Percentiles rank a stretch among this genome's conserved stretches.
Evolutionary conservation across 2,329 filamentous ascomycete genomes (phyloP).

Genomic region (Alternaria triticina): DNA sequence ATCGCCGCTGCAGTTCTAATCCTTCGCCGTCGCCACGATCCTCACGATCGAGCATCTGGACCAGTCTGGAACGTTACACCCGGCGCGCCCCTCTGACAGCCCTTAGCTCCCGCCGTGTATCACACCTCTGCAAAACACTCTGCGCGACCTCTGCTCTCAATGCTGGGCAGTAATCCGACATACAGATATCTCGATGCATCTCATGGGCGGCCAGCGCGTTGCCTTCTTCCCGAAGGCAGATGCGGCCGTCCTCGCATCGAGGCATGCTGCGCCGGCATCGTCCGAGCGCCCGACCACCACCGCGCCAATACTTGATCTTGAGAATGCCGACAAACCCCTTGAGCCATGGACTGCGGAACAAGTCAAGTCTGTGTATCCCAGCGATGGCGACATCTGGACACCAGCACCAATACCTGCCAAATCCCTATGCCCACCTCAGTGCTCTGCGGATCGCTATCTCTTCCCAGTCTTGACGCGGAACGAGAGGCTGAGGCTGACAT

Average conservation of each 20-base stretch:
- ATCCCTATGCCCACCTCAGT: constrained; percentile 10
- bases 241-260: constrained; percentile 30
- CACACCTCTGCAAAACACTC: background rate
- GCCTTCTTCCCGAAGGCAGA: constrained; percentile 39
- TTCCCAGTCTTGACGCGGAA: constrained; percentile 46
- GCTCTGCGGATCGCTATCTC: constrained; percentile 38
- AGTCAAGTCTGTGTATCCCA: constrained; percentile 25
- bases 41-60: background rate
- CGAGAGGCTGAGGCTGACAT: constrained; percentile 47
- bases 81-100: constrained; percentile 5
- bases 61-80: background rate
- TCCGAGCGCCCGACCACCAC: constrained; percentile 26
- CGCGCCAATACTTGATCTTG: constrained; percentile 31
- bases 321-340: constrained; percentile 26
- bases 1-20: background rate
- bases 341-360: constrained; percentile 21
- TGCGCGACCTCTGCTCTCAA: background rate
- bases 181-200: constrained; percentile 16
- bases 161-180: background rate
- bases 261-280: constrained; percentile 20
- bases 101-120: constrained; percentile 1
- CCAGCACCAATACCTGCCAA: constrained; percentile 26
- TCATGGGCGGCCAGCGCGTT: constrained; percentile 10
- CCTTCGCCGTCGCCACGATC: background rate
- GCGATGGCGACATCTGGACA: constrained; percentile 16